These are phyloP conservation scores for Lipomyces orientalis DNA, from an alignment of 805 yeast genomes.

Conservation along the genomic window DNA sequence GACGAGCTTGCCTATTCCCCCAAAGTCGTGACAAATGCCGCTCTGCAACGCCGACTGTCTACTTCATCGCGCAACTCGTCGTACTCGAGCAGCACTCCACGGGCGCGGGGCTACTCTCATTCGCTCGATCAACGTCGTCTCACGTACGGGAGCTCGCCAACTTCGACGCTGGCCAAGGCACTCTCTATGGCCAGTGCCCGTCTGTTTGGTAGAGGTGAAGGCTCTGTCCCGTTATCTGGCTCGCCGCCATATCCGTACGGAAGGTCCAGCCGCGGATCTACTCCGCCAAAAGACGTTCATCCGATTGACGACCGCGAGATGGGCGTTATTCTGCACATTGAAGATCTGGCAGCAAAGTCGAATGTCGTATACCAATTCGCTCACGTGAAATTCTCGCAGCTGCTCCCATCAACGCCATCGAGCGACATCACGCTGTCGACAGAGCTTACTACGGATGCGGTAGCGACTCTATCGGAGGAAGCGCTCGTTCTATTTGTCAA, in stretches of 20 bases:
- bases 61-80: conserved; percentile 19
- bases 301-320: conserved; percentile 32
- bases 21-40: conserved; percentile 8
- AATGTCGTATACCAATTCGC: conserved; percentile 89
- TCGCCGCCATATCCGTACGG: conserved; percentile 6
- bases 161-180: conserved; percentile 88
- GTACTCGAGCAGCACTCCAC: background rate
- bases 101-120: conserved; percentile 1
- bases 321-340: conserved; percentile 19
- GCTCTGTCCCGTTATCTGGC: conserved; percentile 6
- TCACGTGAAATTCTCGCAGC: conserved; percentile 85
- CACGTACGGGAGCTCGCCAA: conserved; percentile 58
- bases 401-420: conserved; percentile 67
- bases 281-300: conserved; percentile 22
- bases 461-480: conserved; percentile 70
- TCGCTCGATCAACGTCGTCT: conserved; percentile 24
- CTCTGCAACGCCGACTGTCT: conserved; percentile 26
- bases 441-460: conserved; percentile 46
- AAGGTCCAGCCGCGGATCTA: conserved; percentile 5
- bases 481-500: conserved; percentile 86
- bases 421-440: conserved; percentile 19
- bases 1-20: conserved; percentile 71
- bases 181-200: conserved; percentile 86
- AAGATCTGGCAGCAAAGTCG: conserved; percentile 76
- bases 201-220: conserved; percentile 62